Evolutionary conservation across 2,329 filamentous ascomycete genomes (phyloP), one percentile per base, ranked within the genome.

Genomic region (Lachnellula occidentalis): DNA sequence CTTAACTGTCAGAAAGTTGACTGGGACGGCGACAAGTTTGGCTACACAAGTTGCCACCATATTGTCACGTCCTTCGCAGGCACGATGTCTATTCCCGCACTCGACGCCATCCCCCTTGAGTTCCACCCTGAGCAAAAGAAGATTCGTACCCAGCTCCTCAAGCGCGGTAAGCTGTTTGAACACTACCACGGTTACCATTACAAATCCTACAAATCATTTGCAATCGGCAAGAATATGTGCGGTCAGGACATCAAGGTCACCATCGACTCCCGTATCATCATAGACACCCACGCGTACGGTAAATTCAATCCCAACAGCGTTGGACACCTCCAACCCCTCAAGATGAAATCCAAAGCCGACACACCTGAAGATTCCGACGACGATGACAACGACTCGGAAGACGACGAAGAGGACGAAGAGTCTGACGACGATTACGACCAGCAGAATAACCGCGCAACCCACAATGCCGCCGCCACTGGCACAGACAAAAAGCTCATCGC

Each of bases 1-100:
- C 59, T 79, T 19, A 59, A 68, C 5, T 72, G 70, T 55, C 68
- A 72, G 48, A 71, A 73, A 34, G 70, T 80, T 48, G 76, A 79
- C 45, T 78, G 75, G 65, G 71, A 78, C 52, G 78, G 78, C 21
- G 71, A 71, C 51, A 68, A 64, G 1, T 78, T 80, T 60, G 76
- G 78, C 9, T 73, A 73, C 53, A 62, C 66, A 8, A 57, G 64
- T 5, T 60, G 70, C 27, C 60, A 57, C 11, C 69, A 75, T 50
- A 58, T 66, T 27, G 72, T 79, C 36, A 57, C 65, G 8, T 63
- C 70, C 17, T 80, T 78, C 54, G 58, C 67, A 15, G 78, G 77
- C 15, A 75, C 74, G 12, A 71, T 70, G 41, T 69, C 71, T 51
- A 77, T 80, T 56, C 69, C 69, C 1, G 66, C 71, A 0, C 69